Percentiles rank a stretch among this genome's conserved stretches.
Evolutionary conservation across 2,329 filamentous ascomycete species (phyloP).

Genomic region (Epichloe sylvatica): DNA sequence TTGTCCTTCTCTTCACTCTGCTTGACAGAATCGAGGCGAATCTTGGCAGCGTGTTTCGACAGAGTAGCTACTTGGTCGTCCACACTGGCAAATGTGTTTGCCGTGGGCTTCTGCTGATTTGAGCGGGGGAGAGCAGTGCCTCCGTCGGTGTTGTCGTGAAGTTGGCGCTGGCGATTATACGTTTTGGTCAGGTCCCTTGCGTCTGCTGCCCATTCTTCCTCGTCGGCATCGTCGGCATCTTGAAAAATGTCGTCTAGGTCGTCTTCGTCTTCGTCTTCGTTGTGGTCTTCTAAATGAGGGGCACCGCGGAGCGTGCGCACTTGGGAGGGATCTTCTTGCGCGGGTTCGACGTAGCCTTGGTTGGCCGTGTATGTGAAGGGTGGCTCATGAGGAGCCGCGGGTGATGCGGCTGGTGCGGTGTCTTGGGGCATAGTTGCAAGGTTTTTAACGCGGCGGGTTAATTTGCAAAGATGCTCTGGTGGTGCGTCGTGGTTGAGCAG

Average conservation of each 20-base stretch:
- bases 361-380: slow-evolving; percentile 30
- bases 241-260: slow-evolving; percentile 28
- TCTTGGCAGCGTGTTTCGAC: slow-evolving; percentile 71
- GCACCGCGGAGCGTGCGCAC: slow-evolving; percentile 17
- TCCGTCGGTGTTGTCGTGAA: slow-evolving; percentile 31
- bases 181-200: slow-evolving; percentile 66
- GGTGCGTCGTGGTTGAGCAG: too few species aligned
- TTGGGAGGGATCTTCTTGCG: slow-evolving; percentile 20
- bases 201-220: slow-evolving; percentile 46
- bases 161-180: slow-evolving; percentile 70
- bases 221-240: slow-evolving; percentile 42
- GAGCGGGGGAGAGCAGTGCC: slow-evolving; percentile 46
- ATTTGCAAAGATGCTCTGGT: not conserved
- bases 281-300: slow-evolving; percentile 13
- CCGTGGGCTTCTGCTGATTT: slow-evolving; percentile 64
- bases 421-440: slow-evolving; percentile 10
- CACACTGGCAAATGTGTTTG: slow-evolving; percentile 65
- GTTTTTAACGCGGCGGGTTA: not conserved
- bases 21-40: slow-evolving; percentile 58
- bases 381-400: slow-evolving; percentile 30
- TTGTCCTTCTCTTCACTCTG: slow-evolving; percentile 43
- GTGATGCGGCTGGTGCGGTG: slow-evolving; percentile 14
- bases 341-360: slow-evolving; percentile 27
- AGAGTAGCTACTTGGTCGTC: slow-evolving; percentile 84
- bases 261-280: slow-evolving; percentile 22